These are phyloP conservation scores for Penicillium samsonianum DNA, from an alignment of 495 filamentous ascomycete species.

Conservation along the genomic window DNA sequence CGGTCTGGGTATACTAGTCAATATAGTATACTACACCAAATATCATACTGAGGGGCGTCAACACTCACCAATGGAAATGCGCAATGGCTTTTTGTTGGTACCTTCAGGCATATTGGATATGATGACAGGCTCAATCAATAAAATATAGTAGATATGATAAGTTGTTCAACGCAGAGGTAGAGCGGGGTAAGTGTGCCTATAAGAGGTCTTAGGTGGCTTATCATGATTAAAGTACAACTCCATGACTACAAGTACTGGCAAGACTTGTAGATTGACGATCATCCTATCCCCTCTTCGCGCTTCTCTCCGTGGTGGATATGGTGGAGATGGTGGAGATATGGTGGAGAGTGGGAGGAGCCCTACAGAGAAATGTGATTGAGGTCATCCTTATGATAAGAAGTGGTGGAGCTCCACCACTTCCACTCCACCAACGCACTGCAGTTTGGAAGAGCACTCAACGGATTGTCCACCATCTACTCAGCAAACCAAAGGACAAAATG, in stretches of 20 bases:
- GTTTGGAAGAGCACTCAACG: too few relatives aligned
- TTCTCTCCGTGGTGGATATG: constrained; percentile 11
- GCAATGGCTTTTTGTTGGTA: constrained; percentile 12
- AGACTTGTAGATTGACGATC: background rate
- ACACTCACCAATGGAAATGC: constrained; percentile 14
- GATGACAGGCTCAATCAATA: constrained; percentile 2
- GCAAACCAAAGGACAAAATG: background rate
- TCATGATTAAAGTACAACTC: constrained; percentile 1
- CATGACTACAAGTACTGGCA: background rate
- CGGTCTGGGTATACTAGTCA: constrained; percentile 17
- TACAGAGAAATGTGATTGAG: too few relatives aligned
- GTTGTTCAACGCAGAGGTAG: constrained; percentile 1
- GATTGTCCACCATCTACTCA: constrained; percentile 1
- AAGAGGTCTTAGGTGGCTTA: constrained; percentile 6
- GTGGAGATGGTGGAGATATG: background rate
- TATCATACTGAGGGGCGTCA: background rate
- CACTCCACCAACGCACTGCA: too few relatives aligned
- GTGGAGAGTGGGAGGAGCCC: too few relatives aligned
- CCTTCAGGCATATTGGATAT: constrained; percentile 13
- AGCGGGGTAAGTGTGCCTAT: constrained; percentile 6
- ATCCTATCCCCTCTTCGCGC: constrained; percentile 8
- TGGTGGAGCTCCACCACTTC: too few relatives aligned
- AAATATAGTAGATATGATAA: too few relatives aligned
- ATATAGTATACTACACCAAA: constrained; percentile 1
- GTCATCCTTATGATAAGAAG: too few relatives aligned